Evolutionary conservation across 805 yeast species (phyloP).

Genomic region (Metschnikowia similis): DNA sequence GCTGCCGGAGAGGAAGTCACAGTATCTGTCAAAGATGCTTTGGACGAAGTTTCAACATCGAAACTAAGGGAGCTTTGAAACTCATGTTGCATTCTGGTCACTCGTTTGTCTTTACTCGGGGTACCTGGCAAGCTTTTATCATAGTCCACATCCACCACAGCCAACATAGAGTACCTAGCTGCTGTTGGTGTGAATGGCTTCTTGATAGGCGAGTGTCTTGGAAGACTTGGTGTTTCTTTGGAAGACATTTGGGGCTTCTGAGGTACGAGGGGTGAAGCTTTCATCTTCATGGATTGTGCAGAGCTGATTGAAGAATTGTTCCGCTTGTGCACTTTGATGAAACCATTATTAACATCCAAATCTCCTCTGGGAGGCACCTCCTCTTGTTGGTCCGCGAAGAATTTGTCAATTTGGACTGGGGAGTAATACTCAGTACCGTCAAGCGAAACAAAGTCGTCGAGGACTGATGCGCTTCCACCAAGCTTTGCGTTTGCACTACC

Average conservation of each 20-base stretch:
- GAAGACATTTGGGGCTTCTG: not conserved
- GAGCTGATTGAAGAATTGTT: constrained; percentile 11
- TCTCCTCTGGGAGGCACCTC: constrained; percentile 19
- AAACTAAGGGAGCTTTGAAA: not conserved
- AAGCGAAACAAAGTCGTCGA: not conserved
- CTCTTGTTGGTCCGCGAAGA: constrained; percentile 13
- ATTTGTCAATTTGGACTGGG: constrained; percentile 12
- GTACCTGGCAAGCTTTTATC: constrained; percentile 14
- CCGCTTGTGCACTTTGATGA: constrained; percentile 12
- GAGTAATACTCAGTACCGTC: constrained; percentile 6
- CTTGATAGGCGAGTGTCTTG: not conserved
- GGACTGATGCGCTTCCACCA: not conserved
- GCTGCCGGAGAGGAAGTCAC: not conserved
- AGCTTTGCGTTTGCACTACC: not conserved
- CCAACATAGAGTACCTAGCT: constrained; percentile 13
- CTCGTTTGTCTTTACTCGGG: constrained; percentile 4
- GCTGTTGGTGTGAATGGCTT: not conserved
- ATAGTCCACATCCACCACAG: constrained; percentile 16
- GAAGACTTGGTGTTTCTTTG: not conserved
- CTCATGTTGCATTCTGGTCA: not conserved
- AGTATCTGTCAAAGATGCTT: not conserved
- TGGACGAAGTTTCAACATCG: not conserved
- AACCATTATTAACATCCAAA: constrained; percentile 8
- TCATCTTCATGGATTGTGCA: constrained; percentile 1
- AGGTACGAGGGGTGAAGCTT: not conserved